Conservation (phyloP, 805 yeast genomes). For the Candida michaelii region DNA sequence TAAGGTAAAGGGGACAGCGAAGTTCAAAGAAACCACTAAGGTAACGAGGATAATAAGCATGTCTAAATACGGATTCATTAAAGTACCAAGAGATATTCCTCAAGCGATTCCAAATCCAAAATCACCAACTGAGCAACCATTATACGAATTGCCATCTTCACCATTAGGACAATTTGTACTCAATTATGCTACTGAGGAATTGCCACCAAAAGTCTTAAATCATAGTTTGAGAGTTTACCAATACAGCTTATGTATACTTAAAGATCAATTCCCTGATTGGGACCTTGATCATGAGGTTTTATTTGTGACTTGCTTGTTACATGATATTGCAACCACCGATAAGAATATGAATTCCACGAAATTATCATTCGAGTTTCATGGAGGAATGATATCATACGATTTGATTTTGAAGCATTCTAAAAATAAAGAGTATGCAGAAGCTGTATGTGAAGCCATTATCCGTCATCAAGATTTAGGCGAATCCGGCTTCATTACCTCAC, state of each 20-base stretch:
- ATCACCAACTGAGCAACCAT: slow-evolving; percentile 23
- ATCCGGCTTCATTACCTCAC: slow-evolving; percentile 30
- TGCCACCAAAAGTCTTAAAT: slow-evolving; percentile 25
- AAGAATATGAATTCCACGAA: slow-evolving; percentile 32
- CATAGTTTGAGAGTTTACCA: slow-evolving; percentile 32
- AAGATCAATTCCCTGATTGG: slow-evolving; percentile 34
- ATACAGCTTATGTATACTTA: slow-evolving; percentile 28
- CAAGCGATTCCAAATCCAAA: slow-evolving; percentile 24
- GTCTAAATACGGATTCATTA: slow-evolving; percentile 32
- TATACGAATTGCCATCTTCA: slow-evolving; percentile 20
- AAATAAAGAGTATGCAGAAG: slow-evolving; percentile 31
- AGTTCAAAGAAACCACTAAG: too few species aligned
- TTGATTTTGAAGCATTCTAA: slow-evolving; percentile 23
- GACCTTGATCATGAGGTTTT: slow-evolving; percentile 28
- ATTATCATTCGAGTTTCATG: slow-evolving; percentile 35
- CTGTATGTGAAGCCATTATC: slow-evolving; percentile 34
- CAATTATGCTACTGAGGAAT: slow-evolving; percentile 21
- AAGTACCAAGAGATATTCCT: slow-evolving; percentile 26
- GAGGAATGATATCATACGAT: slow-evolving; percentile 29
- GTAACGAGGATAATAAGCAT: too few species aligned
- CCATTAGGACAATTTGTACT: slow-evolving; percentile 19
- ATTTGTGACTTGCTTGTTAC: slow-evolving; percentile 30
- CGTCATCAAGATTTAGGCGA: slow-evolving; percentile 37
- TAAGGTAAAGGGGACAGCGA: too few species aligned
- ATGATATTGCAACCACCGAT: slow-evolving; percentile 35